These are phyloP conservation scores for Babesia microti DNA, from an alignment of 169 alveolate genomes.

Conservation along the genomic window DNA sequence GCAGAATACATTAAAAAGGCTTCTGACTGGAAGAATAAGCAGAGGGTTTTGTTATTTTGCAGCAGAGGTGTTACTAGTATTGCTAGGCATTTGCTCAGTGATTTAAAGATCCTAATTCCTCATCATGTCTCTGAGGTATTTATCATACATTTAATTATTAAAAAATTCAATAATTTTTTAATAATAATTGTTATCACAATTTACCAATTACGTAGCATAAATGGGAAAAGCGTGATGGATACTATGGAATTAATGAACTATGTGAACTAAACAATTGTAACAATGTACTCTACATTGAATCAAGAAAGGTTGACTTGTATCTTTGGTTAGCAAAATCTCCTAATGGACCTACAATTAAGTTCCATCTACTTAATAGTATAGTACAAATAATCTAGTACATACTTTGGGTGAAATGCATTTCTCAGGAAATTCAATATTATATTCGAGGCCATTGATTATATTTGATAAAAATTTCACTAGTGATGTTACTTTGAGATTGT, in stretches of 20 bases:
- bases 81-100: conserved; percentile 84
- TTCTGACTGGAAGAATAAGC: conserved; percentile 84
- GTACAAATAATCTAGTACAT: conserved; percentile 50
- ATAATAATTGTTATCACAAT: neutral
- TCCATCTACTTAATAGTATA: conserved; percentile 70
- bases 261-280: conserved; percentile 76
- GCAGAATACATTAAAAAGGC: conserved; percentile 72
- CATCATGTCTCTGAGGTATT: conserved; percentile 89
- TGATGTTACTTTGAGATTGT: conserved; percentile 47
- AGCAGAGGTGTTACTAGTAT: conserved; percentile 87
- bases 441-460: conserved; percentile 86
- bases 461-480: conserved; percentile 74
- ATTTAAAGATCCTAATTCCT: conserved; percentile 88
- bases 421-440: conserved; percentile 87
- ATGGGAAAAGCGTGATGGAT: conserved; percentile 74
- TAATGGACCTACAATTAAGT: conserved; percentile 91
- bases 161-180: neutral
- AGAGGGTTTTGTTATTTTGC: conserved; percentile 86
- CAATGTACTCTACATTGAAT: conserved; percentile 81
- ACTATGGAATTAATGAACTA: conserved; percentile 64
- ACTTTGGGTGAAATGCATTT: conserved; percentile 81
- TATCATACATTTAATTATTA: conserved; percentile 12
- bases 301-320: conserved; percentile 76
- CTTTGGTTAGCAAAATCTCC: conserved; percentile 89
- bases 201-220: conserved; percentile 48